These are phyloP conservation scores for Coemansia sp. DNA, from an alignment of 192 early-diverging fungal genomes.

Conservation along the genomic window DNA sequence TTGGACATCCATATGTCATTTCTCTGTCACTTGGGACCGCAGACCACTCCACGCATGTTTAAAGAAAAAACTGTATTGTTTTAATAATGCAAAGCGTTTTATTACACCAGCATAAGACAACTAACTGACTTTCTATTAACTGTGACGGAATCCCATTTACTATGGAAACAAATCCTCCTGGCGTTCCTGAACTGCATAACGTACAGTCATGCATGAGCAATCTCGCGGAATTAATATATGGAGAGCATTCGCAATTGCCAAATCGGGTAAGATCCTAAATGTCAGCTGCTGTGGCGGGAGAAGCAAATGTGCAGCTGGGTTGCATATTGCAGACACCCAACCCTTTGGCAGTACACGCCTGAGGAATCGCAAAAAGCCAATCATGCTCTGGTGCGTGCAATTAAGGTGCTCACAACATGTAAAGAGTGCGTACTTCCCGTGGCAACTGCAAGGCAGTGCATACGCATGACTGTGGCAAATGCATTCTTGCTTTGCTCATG, in stretches of 20 bases:
- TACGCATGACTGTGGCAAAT: not conserved
- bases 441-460: not conserved
- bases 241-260: constrained; percentile 7
- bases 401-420: not conserved
- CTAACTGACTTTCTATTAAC: no score
- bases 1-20: no score
- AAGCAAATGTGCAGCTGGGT: not conserved
- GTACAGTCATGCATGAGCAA: constrained; percentile 3
- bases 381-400: not conserved
- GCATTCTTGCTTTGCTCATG: constrained; percentile 1
- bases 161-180: no score
- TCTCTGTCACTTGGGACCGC: no score
- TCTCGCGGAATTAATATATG: constrained; percentile 1
- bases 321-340: constrained; percentile 7
- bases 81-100: no score
- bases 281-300: constrained; percentile 9
- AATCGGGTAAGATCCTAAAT: not conserved
- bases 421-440: not conserved
- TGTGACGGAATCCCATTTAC: no score
- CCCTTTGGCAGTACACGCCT: not conserved
- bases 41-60: no score
- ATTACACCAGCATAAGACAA: no score
- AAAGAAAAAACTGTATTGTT: no score
- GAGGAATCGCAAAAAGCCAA: not conserved
- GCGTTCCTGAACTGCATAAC: not conserved